A percentile compares a stretch with the other conserved stretches of the same genome.
phyloP scores from a whole-genome alignment of 176 grass and related monocot species.

The Zea mays region Zm-B73-REFERENCE-NAM-5.0 NC_050104.1:137413501-137414000 shows the following conservation, averaged over 20 bases:
- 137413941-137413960: background rate
- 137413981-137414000: constrained; percentile 1
- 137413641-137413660: background rate
- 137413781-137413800: constrained; percentile 97
- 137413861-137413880: constrained; percentile 99
- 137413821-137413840: constrained; percentile 99
- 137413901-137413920: constrained; percentile 30
- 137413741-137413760: constrained; percentile 99
- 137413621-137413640: constrained; percentile 20
- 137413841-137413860: constrained; percentile 97
- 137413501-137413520: background rate
- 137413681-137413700: constrained; percentile 97
- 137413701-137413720: constrained; percentile 99
- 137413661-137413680: constrained; percentile 60
- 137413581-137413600: constrained; percentile 26
- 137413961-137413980: background rate
- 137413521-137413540: background rate
- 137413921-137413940: background rate
- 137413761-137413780: constrained; percentile 99
- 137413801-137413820: constrained; percentile 99
- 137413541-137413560: background rate
- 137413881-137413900: constrained; percentile 99
- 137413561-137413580: constrained; percentile 1
- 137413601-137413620: background rate
- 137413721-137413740: constrained; percentile 92